Percentiles rank a stretch among this genome's conserved stretches.
Evolutionary conservation across 1,284 basidiomycete genomes (phyloP).

Genomic region (Melampsora larici-populina): DNA sequence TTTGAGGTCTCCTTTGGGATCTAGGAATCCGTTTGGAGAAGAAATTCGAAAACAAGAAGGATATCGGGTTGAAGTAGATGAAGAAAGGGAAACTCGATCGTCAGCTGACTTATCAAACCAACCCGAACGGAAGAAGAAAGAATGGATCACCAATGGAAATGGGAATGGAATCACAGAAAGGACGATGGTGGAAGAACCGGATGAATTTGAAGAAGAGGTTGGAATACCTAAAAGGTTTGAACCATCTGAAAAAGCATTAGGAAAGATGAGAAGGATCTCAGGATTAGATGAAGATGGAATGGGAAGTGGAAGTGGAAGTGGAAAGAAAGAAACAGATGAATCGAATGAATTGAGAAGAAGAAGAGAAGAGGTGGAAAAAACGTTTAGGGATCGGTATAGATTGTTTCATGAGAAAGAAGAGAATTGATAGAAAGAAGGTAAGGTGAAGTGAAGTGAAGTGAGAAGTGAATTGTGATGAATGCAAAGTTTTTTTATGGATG

Average conservation of each 20-base stretch:
- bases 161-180: not conserved
- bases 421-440: not conserved
- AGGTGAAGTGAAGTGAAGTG: too few species aligned
- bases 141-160: not conserved
- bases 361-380: not conserved
- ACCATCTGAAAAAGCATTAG: constrained; percentile 29
- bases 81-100: too few species aligned
- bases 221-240: constrained; percentile 11
- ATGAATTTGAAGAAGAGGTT: not conserved
- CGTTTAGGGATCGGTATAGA: not conserved
- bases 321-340: not conserved
- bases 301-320: not conserved
- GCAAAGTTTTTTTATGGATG: too few species aligned
- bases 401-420: not conserved
- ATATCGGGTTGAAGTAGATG: not conserved
- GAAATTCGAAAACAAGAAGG: not conserved
- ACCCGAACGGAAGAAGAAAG: not conserved
- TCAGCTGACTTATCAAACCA: not conserved
- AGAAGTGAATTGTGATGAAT: too few species aligned
- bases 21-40: not conserved
- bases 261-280: constrained; percentile 31
- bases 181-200: not conserved
- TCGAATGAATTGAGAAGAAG: not conserved
- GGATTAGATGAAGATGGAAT: not conserved
- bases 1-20: not conserved